Base-by-base conservation (phyloP, 495 filamentous ascomycete species). In the Lentithecium fluviatile region DNA sequence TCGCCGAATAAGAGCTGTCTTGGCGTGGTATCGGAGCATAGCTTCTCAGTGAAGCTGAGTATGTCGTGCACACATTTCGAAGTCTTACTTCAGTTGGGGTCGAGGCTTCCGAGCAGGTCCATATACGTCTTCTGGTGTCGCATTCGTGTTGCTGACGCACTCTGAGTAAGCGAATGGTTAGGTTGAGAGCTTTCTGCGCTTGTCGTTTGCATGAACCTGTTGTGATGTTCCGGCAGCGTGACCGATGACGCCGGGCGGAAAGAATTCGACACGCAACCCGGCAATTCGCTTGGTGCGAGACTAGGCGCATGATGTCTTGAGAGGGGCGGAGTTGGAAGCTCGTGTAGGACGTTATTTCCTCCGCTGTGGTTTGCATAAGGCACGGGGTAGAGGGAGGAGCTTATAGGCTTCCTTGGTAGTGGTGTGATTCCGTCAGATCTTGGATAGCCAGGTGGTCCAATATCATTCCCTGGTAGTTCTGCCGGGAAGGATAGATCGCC, bases 41-140 rank as follows among this genome's bases (percentile, higher is more conserved):
- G 29, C 29, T 10, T 32, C 29, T 4, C 29, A 32, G 3, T 32
- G 29, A 32, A 32, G 29, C 29, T 32, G n/a, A n/a, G n/a, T 32
- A 10, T 3, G 29, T 32, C 10, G 29, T 10, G 10, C 3, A 4
- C 29, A 32, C 29, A 32, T 32, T 10, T 10, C 10, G 10, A 32
- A 32, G 29, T 32, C 29, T 10, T 32, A 32, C 10, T 10, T 32
- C 29, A 32, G 10, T 10, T 43, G 4, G 19, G 19, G 32, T 58
- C 55, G 42, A 50, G 37, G 43, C 12, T 40, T 21, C 45, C 45
- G 36, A 58, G 45, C 19, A 58, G 15, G 17, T 58, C 55, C 45
- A 49, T 37, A 19, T 36, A 38, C 15, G 45, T 19, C 19, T 38
- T 58, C 36, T 50, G 55, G 43, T 38, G 49, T 21, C 23, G 55